These are phyloP conservation scores for Boechera retrofracta DNA, from an alignment of 345 rosid genomes.

Conservation along the genomic window DNA sequence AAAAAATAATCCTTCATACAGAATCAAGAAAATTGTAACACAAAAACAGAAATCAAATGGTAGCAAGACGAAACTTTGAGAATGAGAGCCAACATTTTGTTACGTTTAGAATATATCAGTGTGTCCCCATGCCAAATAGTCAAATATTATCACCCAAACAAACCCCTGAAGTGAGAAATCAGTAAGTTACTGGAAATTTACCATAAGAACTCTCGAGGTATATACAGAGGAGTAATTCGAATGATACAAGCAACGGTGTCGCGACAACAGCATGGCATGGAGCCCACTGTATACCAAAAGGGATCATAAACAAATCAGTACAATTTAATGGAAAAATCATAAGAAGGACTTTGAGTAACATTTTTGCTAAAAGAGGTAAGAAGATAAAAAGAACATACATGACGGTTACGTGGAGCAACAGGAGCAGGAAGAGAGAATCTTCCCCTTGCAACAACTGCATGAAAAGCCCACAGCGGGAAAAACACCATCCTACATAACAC, in stretches of 20 bases:
- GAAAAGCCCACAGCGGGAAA: constrained; percentile 90
- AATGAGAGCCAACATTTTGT: not conserved
- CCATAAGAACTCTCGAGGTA: constrained; percentile 88
- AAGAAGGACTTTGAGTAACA: not conserved
- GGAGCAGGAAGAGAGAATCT: constrained; percentile 98
- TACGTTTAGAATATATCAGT: not conserved
- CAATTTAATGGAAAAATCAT: not conserved
- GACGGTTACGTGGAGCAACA: constrained; percentile 86
- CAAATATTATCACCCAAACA: constrained; percentile 1
- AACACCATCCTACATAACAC: constrained; percentile 71
- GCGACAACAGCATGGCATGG: constrained; percentile 99
- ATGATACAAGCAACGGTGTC: constrained; percentile 89
- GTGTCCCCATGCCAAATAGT: constrained; percentile 2
- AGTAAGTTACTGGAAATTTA: constrained; percentile 40
- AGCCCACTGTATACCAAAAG: constrained; percentile 87
- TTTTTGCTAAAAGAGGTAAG: constrained; percentile 19
- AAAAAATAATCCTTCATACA: constrained; percentile 1
- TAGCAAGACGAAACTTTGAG: constrained; percentile 20
- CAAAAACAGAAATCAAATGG: not conserved
- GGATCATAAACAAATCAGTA: constrained; percentile 19
- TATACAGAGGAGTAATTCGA: constrained; percentile 95
- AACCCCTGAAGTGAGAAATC: not conserved
- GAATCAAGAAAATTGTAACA: constrained; percentile 19
- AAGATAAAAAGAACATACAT: constrained; percentile 52
- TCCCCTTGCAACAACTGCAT: constrained; percentile 93